Base-by-base conservation (phyloP, 2,329 filamentous ascomycete species). In the Penicillium sp. region DNA sequence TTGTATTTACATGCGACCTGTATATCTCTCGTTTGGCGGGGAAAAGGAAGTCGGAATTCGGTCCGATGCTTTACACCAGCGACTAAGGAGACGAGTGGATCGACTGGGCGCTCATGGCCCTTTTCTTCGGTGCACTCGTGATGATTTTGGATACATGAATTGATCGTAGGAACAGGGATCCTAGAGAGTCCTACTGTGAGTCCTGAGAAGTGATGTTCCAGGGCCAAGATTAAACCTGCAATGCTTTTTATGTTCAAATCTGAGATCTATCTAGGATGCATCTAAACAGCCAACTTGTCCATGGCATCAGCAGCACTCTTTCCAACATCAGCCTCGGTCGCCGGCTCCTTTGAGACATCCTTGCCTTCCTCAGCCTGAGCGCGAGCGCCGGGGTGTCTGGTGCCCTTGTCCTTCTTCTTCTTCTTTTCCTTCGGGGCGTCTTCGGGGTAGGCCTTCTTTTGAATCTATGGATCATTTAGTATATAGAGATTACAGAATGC, bases 371-470 rank as follows among this genome's bases (percentile, higher is more conserved):
- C 36, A 39, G 36, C 36, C 36, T 39, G 36, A 39, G 18, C 18
- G 16, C 54, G 51, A 15, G 55, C 59, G 21, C 59, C 59, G 1
- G 59, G 59, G 51, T 85, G 81, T 54, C 82, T 79, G 1, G 83
- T 81, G 1, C 89, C 88, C 74, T 87, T 86, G 64, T 92, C 84
- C 80, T 89, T 89, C 79, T 84, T 84, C 74, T 82, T 82, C 76
- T 90, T 88, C 77, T 90, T 86, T 69, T 76, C 72, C 24, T 34
- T 33, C 10, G 26, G 21, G 23, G 78, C 77, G 1, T 79, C 78
- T 0, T 81, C 79, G 16, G 94, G 94, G 81, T 97, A 99, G 28
- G 92, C 94, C 69, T 87, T 86, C 47, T 82, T 70, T 46, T 86
- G 82, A 49, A 90, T 81, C 36, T 39, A 9, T 39, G 21, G 16